Conservation (phyloP, 495 filamentous ascomycete genomes). For the Penicillium flavigenum region DNA sequence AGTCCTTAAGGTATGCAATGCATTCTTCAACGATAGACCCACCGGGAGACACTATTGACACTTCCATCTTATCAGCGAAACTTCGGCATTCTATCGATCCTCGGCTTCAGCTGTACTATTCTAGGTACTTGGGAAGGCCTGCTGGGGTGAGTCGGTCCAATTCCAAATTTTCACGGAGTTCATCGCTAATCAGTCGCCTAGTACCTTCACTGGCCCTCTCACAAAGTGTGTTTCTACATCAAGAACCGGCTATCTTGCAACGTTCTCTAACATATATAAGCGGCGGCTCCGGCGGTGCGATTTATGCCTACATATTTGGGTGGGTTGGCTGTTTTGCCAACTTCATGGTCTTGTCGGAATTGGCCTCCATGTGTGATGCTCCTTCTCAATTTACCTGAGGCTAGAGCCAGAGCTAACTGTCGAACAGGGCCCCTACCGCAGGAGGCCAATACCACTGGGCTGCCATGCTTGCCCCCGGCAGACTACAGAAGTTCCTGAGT, state of each 20-base stretch:
- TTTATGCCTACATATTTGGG: slow-evolving; percentile 51
- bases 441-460: slow-evolving; percentile 51
- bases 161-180: slow-evolving; percentile 4
- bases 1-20: slow-evolving; percentile 35
- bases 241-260: neutral
- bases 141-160: slow-evolving; percentile 24
- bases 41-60: slow-evolving; percentile 4
- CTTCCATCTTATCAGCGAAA: slow-evolving; percentile 17
- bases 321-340: slow-evolving; percentile 48
- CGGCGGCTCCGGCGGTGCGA: slow-evolving; percentile 49
- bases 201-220: slow-evolving; percentile 25
- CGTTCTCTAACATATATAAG: slow-evolving; percentile 17
- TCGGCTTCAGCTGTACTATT: slow-evolving; percentile 40
- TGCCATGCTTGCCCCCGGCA: slow-evolving; percentile 39
- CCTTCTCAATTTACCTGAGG: neutral
- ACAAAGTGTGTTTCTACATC: slow-evolving; percentile 20
- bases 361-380: slow-evolving; percentile 44
- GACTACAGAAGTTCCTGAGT: slow-evolving; percentile 39
- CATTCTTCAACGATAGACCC: neutral
- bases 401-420: neutral
- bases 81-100: slow-evolving; percentile 38
- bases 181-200: slow-evolving; percentile 7
- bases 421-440: slow-evolving; percentile 35
- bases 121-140: slow-evolving; percentile 41
- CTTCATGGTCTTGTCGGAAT: slow-evolving; percentile 41